A percentile compares a stretch with the other conserved stretches of the same genome.
These are phyloP conservation scores for Naegleria fowleri DNA, from an alignment of 208 protist genomes.

Conservation along the genomic window DNA sequence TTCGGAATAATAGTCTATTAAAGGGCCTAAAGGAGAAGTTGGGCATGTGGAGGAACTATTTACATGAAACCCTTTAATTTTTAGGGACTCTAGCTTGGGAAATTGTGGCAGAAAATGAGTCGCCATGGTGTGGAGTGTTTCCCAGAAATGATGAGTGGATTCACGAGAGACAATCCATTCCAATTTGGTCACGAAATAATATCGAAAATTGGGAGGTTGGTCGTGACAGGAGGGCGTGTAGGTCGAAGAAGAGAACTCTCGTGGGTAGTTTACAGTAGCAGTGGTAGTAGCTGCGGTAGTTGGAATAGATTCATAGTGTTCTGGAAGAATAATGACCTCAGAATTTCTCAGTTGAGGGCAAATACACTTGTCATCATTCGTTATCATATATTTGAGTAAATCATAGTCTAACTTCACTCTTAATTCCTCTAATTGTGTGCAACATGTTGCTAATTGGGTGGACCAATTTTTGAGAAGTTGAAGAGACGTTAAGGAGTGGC, in stretches of 20 bases:
- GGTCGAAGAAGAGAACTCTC: too few species aligned
- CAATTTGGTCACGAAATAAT: not conserved
- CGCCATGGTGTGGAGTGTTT: not conserved
- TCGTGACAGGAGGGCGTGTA: too few species aligned
- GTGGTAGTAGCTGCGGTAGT: too few species aligned
- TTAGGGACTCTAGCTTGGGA: not conserved
- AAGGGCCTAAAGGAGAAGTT: not conserved
- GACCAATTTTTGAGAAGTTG: not conserved
- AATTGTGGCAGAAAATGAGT: not conserved
- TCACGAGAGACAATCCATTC: not conserved
- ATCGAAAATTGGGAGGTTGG: too few species aligned
- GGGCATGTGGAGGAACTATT: not conserved
- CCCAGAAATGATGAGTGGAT: not conserved
- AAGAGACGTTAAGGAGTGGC: not conserved
- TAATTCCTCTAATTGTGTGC: not conserved
- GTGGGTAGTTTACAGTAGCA: too few species aligned
- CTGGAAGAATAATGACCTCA: not conserved
- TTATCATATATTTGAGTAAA: not conserved
- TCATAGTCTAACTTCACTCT: not conserved
- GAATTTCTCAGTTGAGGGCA: not conserved
- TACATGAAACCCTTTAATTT: not conserved
- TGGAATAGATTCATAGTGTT: not conserved
- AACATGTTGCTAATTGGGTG: not conserved
- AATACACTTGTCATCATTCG: not conserved
- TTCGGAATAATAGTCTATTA: not conserved